phyloP scores from a whole-genome alignment of 495 filamentous ascomycete genomes.

The Xylaria nigripes region DNA sequence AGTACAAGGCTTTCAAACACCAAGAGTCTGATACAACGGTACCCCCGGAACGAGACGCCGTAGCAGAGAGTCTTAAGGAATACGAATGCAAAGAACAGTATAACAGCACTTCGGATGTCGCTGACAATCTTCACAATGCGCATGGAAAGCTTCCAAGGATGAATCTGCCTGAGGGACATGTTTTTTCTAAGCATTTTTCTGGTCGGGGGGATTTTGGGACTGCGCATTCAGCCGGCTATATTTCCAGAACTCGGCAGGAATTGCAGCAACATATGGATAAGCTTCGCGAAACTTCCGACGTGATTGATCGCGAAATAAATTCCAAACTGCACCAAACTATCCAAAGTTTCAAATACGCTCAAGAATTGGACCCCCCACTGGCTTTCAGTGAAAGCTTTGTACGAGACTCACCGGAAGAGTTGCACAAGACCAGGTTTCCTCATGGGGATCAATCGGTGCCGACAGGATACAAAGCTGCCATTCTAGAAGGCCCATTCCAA shows the following conservation, averaged over 20 bases:
- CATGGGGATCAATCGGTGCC: not conserved
- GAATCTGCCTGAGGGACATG: not conserved
- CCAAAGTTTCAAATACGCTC: slow-evolving; percentile 2
- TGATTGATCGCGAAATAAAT: slow-evolving; percentile 16
- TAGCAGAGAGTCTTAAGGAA: slow-evolving; percentile 22
- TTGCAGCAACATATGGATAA: slow-evolving; percentile 8
- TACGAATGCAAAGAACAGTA: slow-evolving; percentile 19
- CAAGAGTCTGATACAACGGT: slow-evolving; percentile 13
- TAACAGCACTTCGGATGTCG: not conserved
- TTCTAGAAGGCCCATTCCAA: not conserved
- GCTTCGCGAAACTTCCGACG: slow-evolving; percentile 11
- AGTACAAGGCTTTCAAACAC: slow-evolving; percentile 18
- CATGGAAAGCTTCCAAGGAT: slow-evolving; percentile 1
- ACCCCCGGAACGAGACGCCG: slow-evolving; percentile 13
- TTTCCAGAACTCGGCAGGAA: not conserved
- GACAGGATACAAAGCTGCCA: not conserved
- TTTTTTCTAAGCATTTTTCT: not conserved
- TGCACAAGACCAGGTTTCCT: slow-evolving; percentile 29
- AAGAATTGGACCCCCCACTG: slow-evolving; percentile 3
- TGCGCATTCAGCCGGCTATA: not conserved
- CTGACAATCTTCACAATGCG: not conserved
- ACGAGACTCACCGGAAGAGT: slow-evolving; percentile 41
- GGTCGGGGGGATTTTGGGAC: not conserved
- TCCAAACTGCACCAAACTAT: slow-evolving; percentile 18
- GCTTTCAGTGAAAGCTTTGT: slow-evolving; percentile 36